Evolutionary conservation across 805 yeast species (phyloP).

Genomic region (Clavispora phyllophila): DNA sequence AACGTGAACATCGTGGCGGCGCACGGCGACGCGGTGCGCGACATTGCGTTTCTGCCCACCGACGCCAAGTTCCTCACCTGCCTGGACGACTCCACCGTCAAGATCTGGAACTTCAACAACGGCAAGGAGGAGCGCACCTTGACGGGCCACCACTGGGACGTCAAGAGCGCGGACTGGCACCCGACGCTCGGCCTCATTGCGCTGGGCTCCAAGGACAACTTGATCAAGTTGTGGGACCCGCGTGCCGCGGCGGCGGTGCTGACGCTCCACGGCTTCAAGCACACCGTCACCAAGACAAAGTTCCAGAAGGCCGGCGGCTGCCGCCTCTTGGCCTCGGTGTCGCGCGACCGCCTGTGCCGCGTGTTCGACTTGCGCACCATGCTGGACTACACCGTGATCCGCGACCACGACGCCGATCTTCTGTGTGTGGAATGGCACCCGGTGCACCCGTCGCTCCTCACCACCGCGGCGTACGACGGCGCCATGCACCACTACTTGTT

Average conservation of each 20-base stretch:
- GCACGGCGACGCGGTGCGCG: slow-evolving; percentile 80
- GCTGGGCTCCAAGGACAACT: slow-evolving; percentile 92
- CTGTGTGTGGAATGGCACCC: slow-evolving; percentile 93
- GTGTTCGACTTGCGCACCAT: slow-evolving; percentile 83
- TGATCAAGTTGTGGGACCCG: slow-evolving; percentile 95
- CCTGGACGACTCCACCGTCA: slow-evolving; percentile 85
- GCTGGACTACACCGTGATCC: slow-evolving; percentile 67
- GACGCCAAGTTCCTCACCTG: slow-evolving; percentile 91
- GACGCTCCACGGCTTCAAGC: slow-evolving; percentile 88
- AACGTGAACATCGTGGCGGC: slow-evolving; percentile 78
- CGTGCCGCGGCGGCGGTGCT: slow-evolving; percentile 67
- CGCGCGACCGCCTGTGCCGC: slow-evolving; percentile 84
- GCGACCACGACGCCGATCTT: slow-evolving; percentile 80
- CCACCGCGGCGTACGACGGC: slow-evolving; percentile 90
- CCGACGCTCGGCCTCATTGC: slow-evolving; percentile 80
- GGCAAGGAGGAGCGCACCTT: slow-evolving; percentile 76
- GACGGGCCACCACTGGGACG: slow-evolving; percentile 98
- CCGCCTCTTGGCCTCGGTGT: slow-evolving; percentile 73
- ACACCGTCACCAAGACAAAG: slow-evolving; percentile 79
- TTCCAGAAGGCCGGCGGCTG: slow-evolving; percentile 81
- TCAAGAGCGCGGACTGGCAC: slow-evolving; percentile 97
- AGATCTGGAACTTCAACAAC: slow-evolving; percentile 91
- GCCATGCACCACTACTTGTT: slow-evolving; percentile 71
- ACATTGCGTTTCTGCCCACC: slow-evolving; percentile 82
- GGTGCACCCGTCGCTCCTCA: slow-evolving; percentile 66